Evolutionary conservation across 2,329 filamentous ascomycete genomes (phyloP).

Genomic region (Teratosphaeria gauchensis): DNA sequence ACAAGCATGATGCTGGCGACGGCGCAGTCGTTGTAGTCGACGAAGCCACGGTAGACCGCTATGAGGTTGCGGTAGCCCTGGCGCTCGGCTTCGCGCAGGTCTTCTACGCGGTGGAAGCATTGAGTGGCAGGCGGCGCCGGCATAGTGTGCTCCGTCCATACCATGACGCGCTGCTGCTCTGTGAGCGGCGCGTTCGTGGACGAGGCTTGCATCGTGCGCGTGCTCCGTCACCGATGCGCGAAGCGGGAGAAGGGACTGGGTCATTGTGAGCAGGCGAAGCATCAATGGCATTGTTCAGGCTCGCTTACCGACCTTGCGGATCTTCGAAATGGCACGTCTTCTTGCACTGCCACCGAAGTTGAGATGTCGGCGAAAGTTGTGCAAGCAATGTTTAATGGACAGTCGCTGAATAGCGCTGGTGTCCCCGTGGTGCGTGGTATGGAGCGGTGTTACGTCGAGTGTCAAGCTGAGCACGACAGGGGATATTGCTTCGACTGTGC

Average conservation of each 20-base stretch:
- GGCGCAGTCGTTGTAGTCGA: background rate
- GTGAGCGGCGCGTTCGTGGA: background rate
- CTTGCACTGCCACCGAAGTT: too few species aligned
- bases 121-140: background rate
- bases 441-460: too few species aligned
- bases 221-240: background rate
- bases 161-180: background rate
- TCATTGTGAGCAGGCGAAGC: too few species aligned
- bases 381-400: too few species aligned
- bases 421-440: too few species aligned
- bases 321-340: too few species aligned
- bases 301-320: too few species aligned
- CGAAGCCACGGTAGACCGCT: background rate
- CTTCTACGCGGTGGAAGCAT: background rate
- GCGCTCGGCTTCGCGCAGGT: background rate
- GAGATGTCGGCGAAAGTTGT: too few species aligned
- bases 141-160: background rate
- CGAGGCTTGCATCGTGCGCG: background rate
- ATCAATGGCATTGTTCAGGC: too few species aligned
- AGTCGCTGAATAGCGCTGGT: too few species aligned
- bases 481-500: too few species aligned
- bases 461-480: too few species aligned
- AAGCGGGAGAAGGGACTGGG: background rate
- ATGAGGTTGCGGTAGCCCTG: background rate
- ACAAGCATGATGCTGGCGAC: background rate